phyloP scores from a whole-genome alignment of 2,329 filamentous ascomycete species.

The Neonectria magnoliae region DNA sequence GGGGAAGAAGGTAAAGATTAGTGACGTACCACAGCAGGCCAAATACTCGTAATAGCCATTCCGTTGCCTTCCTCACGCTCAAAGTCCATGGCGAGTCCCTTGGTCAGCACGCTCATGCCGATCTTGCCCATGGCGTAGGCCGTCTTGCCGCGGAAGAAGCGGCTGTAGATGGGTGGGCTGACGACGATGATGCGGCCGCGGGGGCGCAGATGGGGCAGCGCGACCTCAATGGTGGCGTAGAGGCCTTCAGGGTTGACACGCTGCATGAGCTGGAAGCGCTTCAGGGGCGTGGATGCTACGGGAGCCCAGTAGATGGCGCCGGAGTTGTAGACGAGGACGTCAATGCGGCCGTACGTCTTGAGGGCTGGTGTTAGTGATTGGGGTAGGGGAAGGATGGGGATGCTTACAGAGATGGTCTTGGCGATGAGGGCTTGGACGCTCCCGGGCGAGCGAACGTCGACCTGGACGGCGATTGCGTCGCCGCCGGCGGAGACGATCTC shows the following conservation, averaged over 20 bases:
- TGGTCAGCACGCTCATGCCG: slow-evolving; percentile 83
- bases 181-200: slow-evolving; percentile 79
- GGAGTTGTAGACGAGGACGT: slow-evolving; percentile 83
- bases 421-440: slow-evolving; percentile 70
- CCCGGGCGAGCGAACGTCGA: slow-evolving; percentile 74
- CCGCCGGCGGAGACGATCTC: slow-evolving; percentile 76
- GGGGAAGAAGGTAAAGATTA: neutral
- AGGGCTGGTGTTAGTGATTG: slow-evolving; percentile 3
- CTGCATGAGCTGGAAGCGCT: slow-evolving; percentile 83
- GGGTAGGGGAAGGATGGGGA: neutral
- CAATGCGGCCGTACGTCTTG: slow-evolving; percentile 69
- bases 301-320: slow-evolving; percentile 88
- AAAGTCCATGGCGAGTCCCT: slow-evolving; percentile 86
- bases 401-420: slow-evolving; percentile 57
- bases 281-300: slow-evolving; percentile 76
- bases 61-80: slow-evolving; percentile 68
- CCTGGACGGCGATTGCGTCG: slow-evolving; percentile 70
- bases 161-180: slow-evolving; percentile 84
- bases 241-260: slow-evolving; percentile 78
- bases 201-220: slow-evolving; percentile 70
- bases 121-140: slow-evolving; percentile 84
- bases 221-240: slow-evolving; percentile 76
- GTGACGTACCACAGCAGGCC: slow-evolving; percentile 77
- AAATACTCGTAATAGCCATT: slow-evolving; percentile 84
- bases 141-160: slow-evolving; percentile 87